Evolutionary conservation across 768 basidiomycete species (phyloP).

Genomic region (Suillus brevipes): DNA sequence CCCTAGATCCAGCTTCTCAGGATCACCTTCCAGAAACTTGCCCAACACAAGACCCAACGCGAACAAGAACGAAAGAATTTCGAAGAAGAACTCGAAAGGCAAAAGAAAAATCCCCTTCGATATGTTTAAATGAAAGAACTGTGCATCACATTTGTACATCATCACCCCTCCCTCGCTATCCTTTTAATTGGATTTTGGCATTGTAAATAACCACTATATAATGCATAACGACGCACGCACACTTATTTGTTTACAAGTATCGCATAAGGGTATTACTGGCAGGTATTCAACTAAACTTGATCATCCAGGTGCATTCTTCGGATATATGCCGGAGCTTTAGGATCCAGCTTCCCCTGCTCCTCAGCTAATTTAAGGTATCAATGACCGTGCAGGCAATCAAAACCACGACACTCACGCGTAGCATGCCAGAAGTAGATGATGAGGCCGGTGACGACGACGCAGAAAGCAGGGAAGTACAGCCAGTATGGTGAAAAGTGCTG

Average conservation of each 20-base stretch:
- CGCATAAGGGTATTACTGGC: background rate
- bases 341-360: constrained; percentile 66
- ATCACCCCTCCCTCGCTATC: constrained; percentile 19
- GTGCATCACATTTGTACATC: constrained; percentile 19
- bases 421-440: constrained; percentile 86
- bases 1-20: background rate
- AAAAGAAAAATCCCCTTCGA: constrained; percentile 35
- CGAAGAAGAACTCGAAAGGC: constrained; percentile 51
- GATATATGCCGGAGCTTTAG: constrained; percentile 61
- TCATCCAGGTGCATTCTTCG: constrained; percentile 23
- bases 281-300: constrained; percentile 20
- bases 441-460: constrained; percentile 67
- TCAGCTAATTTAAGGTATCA: constrained; percentile 50
- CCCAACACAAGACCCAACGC: constrained; percentile 27
- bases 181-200: constrained; percentile 31
- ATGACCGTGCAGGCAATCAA: background rate
- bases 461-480: constrained; percentile 85
- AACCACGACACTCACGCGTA: constrained; percentile 57
- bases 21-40: constrained; percentile 31
- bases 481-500: constrained; percentile 84
- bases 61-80: constrained; percentile 42
- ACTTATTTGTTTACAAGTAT: background rate
- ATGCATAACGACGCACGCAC: background rate
- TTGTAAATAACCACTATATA: background rate
- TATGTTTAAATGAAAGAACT: constrained; percentile 27